Evolutionary conservation across 768 basidiomycete species (phyloP), one percentile per base, ranked within the genome.

Genomic region (Nevesoporus exiguus): DNA sequence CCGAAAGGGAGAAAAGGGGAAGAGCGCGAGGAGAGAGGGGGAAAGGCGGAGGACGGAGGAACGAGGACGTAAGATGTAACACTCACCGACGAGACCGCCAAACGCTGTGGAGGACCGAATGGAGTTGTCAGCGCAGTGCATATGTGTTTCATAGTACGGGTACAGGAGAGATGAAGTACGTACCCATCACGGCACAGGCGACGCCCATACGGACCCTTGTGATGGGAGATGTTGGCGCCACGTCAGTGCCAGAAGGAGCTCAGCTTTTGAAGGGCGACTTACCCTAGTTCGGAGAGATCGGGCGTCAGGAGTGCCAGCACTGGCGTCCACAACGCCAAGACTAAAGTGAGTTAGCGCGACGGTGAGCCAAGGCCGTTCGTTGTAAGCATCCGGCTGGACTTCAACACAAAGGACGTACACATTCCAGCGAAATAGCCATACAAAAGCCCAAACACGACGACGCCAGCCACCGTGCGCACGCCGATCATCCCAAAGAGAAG

Each of bases 401-500:
- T 9, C 5, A 30, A 43, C 39, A 10, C n/a, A 21, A 37, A 19
- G 21, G 41, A 53, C 75, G 47, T 43, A 77, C 76, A 72, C 19
- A 72, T 72, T 15, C 82, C 82, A n/a, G 74, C 73, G 57, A 79
- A 80, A 60, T 78, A 80, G 13, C 82, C 82, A 57, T 77, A 83
- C 1, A 79, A 56, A 37, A 77, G 55, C 2, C 75, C 74, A 52
- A 80, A 76, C 3, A 73, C 60, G 15, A 80, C 67, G 17, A 77
- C 71, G 7, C 76, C 74, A 1, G 66, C 63, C 0, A 71, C 68
- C 31, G 71, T 71, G 25, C 70, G 68, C 30, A 80, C 64, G 1
- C 73, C 78, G n/a, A 80, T 70, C 51, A 78, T 74, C 42, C 76
- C 73, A 53, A 81, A 81, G 30, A 81, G 69, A 31, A 79, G 56